Percentiles rank a stretch among this genome's conserved stretches.
Evolutionary conservation across 148 eudicot species (phyloP).

Genomic region (Pouteria glomerata): DNA sequence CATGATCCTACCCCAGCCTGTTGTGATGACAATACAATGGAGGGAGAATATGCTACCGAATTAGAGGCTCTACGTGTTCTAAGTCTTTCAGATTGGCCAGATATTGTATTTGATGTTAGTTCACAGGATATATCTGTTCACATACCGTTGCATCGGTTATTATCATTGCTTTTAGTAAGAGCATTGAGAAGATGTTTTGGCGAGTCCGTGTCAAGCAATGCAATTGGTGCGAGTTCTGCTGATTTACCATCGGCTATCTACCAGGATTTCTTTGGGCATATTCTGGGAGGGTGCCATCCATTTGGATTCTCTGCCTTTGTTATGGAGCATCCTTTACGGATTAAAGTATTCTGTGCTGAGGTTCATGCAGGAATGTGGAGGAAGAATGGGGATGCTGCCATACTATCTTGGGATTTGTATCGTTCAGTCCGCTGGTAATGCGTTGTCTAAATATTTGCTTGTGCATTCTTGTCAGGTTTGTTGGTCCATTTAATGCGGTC

Average conservation of each 20-base stretch:
- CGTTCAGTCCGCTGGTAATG: slow-evolving; percentile 93
- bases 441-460: neutral
- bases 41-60: slow-evolving; percentile 41
- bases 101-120: slow-evolving; percentile 73
- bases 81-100: slow-evolving; percentile 78
- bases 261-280: slow-evolving; percentile 52
- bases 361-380: slow-evolving; percentile 99
- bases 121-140: slow-evolving; percentile 78
- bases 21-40: slow-evolving; percentile 35
- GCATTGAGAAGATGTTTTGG: slow-evolving; percentile 58
- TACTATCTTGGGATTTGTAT: slow-evolving; percentile 68
- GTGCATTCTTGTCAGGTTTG: neutral
- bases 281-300: slow-evolving; percentile 79
- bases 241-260: slow-evolving; percentile 27
- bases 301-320: slow-evolving; percentile 77
- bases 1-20: slow-evolving; percentile 21
- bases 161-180: slow-evolving; percentile 63
- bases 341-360: slow-evolving; percentile 89
- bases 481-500: neutral
- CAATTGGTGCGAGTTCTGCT: slow-evolving; percentile 16
- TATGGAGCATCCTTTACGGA: slow-evolving; percentile 96
- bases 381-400: slow-evolving; percentile 87
- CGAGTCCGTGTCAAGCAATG: slow-evolving; percentile 28
- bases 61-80: slow-evolving; percentile 49
- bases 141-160: slow-evolving; percentile 76